These are phyloP conservation scores for Jatropha multifida DNA, from an alignment of 441 rosid genomes.

Conservation along the genomic window DNA sequence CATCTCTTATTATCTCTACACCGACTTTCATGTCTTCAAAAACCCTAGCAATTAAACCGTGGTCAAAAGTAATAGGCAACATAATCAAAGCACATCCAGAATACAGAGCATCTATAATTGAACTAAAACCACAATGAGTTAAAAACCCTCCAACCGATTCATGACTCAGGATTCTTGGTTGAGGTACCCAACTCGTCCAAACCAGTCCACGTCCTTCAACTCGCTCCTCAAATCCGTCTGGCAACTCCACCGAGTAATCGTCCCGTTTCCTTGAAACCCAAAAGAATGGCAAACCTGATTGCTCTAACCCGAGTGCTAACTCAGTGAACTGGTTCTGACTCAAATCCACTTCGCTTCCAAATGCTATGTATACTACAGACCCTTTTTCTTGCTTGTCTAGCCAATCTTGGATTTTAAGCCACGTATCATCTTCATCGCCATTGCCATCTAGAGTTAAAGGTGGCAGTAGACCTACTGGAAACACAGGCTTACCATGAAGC, in stretches of 20 bases:
- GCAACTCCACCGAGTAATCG: background rate
- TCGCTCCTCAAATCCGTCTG: slow-evolving; percentile 11
- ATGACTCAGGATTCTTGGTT: slow-evolving; percentile 3
- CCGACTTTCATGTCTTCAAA: slow-evolving; percentile 24
- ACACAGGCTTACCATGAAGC: background rate
- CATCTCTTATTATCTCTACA: slow-evolving; percentile 11
- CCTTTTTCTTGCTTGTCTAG: background rate
- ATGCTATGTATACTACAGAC: slow-evolving; percentile 13
- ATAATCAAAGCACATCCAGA: slow-evolving; percentile 13
- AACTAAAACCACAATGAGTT: slow-evolving; percentile 19
- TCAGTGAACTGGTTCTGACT: background rate
- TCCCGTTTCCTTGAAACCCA: background rate
- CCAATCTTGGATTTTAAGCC: slow-evolving; percentile 1
- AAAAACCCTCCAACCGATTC: slow-evolving; percentile 7
- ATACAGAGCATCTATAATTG: slow-evolving; percentile 25
- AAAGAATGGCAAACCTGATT: slow-evolving; percentile 10
- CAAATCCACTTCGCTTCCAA: slow-evolving; percentile 9
- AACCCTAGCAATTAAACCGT: slow-evolving; percentile 11
- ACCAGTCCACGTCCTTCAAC: slow-evolving; percentile 10
- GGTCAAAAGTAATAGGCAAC: slow-evolving; percentile 2
- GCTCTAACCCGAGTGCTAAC: slow-evolving; percentile 5
- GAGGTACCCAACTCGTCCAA: slow-evolving; percentile 20
- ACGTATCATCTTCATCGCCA: background rate
- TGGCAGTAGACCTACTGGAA: slow-evolving; percentile 5
- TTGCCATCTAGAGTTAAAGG: background rate